Evolutionary conservation across 2,329 filamentous ascomycete genomes (phyloP), one percentile per base, ranked within the genome.

Genomic region (Fusarium irregulare): DNA sequence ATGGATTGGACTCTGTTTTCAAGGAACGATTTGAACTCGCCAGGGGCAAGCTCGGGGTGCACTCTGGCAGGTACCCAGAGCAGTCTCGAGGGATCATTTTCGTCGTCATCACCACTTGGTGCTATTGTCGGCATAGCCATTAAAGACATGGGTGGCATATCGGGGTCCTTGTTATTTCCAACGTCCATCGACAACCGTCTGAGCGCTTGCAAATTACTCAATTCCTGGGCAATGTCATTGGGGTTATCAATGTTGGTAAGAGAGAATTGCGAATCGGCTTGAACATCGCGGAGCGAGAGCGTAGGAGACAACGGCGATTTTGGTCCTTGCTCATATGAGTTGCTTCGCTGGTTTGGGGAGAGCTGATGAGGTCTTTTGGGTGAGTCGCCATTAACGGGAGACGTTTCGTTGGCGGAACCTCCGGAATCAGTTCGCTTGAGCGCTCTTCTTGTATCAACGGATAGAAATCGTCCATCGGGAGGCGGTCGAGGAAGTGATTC

Each of bases 1-100:
- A 98, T 97, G 37, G 93, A 91, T 73, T 97, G 92, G 14, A 98
- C 93, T 76, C 94, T 91, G 68, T 94, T 97, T 76, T 99, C 95
- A 4, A 99, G 87, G 73, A 98, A 99, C 2, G 92, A 95, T 80
- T 97, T 98, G 85, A 98, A 99, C 74, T 98, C 96, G 76, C 92
- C 94, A 2, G 96, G 96, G 4, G 96, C 96, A 50, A 99, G 85
- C 80, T 99, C 96, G 1, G 96, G 96, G 75, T 99, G 96, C 28
- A 99, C 87, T 62, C 94, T 89, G 25, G 96, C 96, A 7, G 96
- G 96, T 8, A 99, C 96, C 96, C 96, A 99, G 71, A 98, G 92
- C 63, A 98, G 82, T 67, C 94, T 88, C 4, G 94, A 94, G 10
- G 93, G 89, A 77, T 98, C 95, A 74, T 94, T 92, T 78, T 97